Evolutionary conservation across 306 rosid species (phyloP), one percentile per base, ranked within the genome.

Genomic region (Vigna mungo): DNA sequence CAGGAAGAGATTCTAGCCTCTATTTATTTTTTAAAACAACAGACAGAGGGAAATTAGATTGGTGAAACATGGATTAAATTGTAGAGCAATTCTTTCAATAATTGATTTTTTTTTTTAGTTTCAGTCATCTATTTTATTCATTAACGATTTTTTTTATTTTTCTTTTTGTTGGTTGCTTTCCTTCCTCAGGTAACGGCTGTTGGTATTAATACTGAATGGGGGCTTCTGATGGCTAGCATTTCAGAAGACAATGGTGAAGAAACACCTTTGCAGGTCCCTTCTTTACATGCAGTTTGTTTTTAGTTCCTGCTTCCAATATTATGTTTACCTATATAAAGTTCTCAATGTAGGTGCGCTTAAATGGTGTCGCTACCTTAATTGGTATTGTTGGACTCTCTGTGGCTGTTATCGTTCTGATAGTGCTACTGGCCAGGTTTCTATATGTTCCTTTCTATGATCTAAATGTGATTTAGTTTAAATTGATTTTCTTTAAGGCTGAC

Each of bases 181-280:
- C 66, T 76, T 81, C 51, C 30, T 46, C 56, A 94, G 98, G 98
- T 90, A 44, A 90, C 91, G 0, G 86, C 94, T 87, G 98, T 91
- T 83, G 98, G 98, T 64, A 71, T 82, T 78, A 90, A 94, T 86
- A 94, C 98, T 52, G 98, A 94, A 81, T 91, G 97, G 97, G 98
- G 98, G 64, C 84, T 94, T 82, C 91, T 94, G 37, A 94, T 94
- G 98, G 91, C 97, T 80, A 91, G 92, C 88, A 91, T 94, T 82
- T 90, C 98, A 7, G 97, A 94, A 75, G 97, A 94, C 82, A 88
- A 74, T 55, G 98, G 97, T 71, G 97, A 94, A 82, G 98, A 94
- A 88, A 94, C 98, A 68, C 98, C 97, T 32, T 90, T 94, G 92
- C 98, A 94, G 96, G 98, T 91, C 30, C 34, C 84, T 32, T 66